These are phyloP conservation scores for Coprinellus aureogranulatus DNA, from an alignment of 768 basidiomycete genomes.

Conservation along the genomic window DNA sequence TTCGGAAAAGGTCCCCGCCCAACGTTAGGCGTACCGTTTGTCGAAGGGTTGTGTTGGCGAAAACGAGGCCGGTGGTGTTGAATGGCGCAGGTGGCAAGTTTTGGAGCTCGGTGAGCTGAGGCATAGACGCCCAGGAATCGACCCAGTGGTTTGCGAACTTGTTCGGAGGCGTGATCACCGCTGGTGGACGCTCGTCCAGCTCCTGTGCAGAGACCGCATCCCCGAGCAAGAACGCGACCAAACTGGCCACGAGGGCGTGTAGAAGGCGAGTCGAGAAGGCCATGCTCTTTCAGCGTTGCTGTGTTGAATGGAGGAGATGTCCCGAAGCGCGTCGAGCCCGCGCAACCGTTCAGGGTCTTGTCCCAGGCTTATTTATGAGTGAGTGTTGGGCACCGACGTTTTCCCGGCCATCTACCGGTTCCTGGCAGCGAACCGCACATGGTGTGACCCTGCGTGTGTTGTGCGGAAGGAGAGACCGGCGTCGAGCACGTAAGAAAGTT, in stretches of 20 bases:
- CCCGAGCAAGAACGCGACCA: background rate
- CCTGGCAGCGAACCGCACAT: background rate
- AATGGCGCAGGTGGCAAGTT: constrained; percentile 38
- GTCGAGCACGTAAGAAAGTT: too few relatives aligned
- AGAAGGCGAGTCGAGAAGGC: background rate
- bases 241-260: background rate
- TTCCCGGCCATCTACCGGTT: constrained; percentile 4
- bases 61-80: constrained; percentile 28
- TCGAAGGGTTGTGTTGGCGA: constrained; percentile 46
- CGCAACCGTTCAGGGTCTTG: too few relatives aligned
- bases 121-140: constrained; percentile 38
- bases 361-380: too few relatives aligned
- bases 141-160: constrained; percentile 25
- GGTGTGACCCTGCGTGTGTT: too few relatives aligned
- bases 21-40: constrained; percentile 47
- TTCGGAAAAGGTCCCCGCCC: constrained; percentile 36
- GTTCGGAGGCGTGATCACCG: background rate
- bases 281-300: background rate
- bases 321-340: background rate
- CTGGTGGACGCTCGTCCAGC: background rate
- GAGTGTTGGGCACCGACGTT: too few relatives aligned
- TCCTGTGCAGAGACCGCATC: background rate
- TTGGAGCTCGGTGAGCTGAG: constrained; percentile 34
- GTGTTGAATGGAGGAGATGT: background rate
- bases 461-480: too few relatives aligned